Base-by-base conservation (phyloP, 805 yeast species). In the Ogataea haglerorum region DNA sequence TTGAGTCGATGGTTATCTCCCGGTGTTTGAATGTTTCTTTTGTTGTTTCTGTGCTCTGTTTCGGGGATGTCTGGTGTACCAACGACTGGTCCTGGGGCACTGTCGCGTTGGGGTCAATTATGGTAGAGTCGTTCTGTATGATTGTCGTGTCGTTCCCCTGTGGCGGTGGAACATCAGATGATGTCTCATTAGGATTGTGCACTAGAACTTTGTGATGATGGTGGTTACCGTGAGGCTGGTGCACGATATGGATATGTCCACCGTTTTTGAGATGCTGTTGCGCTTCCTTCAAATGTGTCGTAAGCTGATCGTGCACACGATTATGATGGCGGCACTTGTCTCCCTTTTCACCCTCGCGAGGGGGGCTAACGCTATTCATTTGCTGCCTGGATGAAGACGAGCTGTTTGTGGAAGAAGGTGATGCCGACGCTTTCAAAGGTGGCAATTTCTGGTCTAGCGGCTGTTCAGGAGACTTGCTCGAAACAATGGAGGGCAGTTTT, bases 1-100 rank as follows among this genome's bases (percentile, higher is more conserved):
- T 43, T 45, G 67, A 73, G 40, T 65, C 55, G 2, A 76, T 66
- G 0, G 50, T 54, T 9, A 47, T 40, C 13, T 38, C 34, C 4
- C 49, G 32, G 19, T 32, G 41, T 14, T 38, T 38, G 31, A 36
- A 36, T 10, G 22, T 15, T 27, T 22, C 23, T 5, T 14, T 10
- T 4, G 28, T 18, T 13, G 31, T 36, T 22, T 14, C 23, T 8
- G 24, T 31, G 15, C 28, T 28, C 26, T 24, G 45, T 30, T 38
- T 38, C 12, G 36, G 46, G 10, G 42, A 30, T 15, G 34, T 23
- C 14, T 42, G 25, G 9, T 41, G 44, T 6, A 33, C 33, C 15
- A 41, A 19, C 18, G 37, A 30, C n/a, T 43, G 49, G 14, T 49
- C 52, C 16, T 47, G 46, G 3, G 46, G 41, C 18, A 47, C 43